Evolutionary conservation across 2,329 filamentous ascomycete genomes (phyloP), one percentile per base, ranked within the genome.

Genomic region (Penicillium sclerotiorum): DNA sequence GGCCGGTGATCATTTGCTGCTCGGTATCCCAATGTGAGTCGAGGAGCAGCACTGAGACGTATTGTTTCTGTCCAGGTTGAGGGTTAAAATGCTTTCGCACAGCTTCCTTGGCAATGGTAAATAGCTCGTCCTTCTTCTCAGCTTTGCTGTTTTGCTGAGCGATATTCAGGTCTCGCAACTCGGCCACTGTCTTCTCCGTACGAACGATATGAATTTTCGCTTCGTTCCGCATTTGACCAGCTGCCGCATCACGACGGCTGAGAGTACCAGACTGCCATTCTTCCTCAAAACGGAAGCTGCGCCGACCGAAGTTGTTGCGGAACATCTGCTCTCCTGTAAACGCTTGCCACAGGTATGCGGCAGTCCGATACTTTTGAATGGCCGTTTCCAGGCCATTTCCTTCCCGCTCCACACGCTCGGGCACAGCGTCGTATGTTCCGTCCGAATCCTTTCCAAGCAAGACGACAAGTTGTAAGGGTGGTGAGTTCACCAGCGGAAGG

Each of bases 311-410:
- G 53, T 87, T 89, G 67, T 96, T 89, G 55, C 90, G 86, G 69
- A 84, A 88, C 93, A 97, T 97, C 68, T 97, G 92, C 69, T 99
- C 94, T 6, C 90, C 90, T 0, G 93, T 97, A 64, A 95, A 97
- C 7, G 92, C 90, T 69, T 99, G 94, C 92, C 94, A 97, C 12
- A 97, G 78, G 67, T 97, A 96, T 20, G 90, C 93, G 15, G 91
- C 88, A 88, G 95, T 96, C 56, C 92, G 84, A 68, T 94, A 96
- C 68, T 99, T 99, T 63, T 83, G 84, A 44, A 95, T 80, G 0
- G 94, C 94, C 7, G 83, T 84, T 9, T 92, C 86, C 28, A 97
- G 67, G 1, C 81, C 82, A 69, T 96, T 95, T 15, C 90, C 92
- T 77, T 95, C 92, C 59, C 81, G 85, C 69, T 89, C 84, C 47